phyloP scores from a whole-genome alignment of 805 yeast species.

The Candida mattraensis region DNA sequence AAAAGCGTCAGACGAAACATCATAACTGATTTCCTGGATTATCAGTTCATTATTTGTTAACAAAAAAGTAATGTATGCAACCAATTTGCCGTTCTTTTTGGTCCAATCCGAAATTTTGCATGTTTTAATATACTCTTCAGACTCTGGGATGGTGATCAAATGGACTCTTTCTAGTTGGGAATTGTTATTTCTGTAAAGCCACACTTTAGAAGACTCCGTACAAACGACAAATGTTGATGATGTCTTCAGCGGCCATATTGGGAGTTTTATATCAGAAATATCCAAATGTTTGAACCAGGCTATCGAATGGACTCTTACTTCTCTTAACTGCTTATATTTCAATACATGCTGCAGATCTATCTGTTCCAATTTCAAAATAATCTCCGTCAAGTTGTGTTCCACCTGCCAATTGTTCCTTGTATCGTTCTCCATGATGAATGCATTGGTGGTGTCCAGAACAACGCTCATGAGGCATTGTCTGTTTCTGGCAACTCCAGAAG shows the following conservation, averaged over 20 bases:
- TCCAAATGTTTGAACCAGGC: conserved; percentile 18
- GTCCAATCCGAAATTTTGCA: conserved; percentile 21
- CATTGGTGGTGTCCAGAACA: conserved; percentile 21
- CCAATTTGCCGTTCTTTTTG: background rate
- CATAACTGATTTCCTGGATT: conserved; percentile 8
- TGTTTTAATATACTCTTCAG: conserved; percentile 9
- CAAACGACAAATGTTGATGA: conserved; percentile 14
- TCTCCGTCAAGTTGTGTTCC: conserved; percentile 13
- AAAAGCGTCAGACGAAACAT: background rate
- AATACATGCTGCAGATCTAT: conserved; percentile 17
- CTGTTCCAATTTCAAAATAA: conserved; percentile 13
- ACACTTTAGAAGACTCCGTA: conserved; percentile 16
- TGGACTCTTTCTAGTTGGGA: conserved; percentile 6
- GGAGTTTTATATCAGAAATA: background rate
- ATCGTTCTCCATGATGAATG: conserved; percentile 17
- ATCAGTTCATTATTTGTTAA: conserved; percentile 13
- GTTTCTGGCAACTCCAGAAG: conserved; percentile 18
- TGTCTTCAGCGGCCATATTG: conserved; percentile 16
- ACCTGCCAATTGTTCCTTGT: conserved; percentile 20
- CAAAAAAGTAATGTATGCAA: conserved; percentile 11
- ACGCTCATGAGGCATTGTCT: conserved; percentile 16
- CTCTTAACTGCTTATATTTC: conserved; percentile 11
- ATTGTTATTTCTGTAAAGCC: conserved; percentile 16
- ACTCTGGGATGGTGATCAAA: conserved; percentile 5
- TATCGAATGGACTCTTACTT: conserved; percentile 26